Conservation (phyloP, 208 protist species). For the Trypanosoma cruzi region DNA sequence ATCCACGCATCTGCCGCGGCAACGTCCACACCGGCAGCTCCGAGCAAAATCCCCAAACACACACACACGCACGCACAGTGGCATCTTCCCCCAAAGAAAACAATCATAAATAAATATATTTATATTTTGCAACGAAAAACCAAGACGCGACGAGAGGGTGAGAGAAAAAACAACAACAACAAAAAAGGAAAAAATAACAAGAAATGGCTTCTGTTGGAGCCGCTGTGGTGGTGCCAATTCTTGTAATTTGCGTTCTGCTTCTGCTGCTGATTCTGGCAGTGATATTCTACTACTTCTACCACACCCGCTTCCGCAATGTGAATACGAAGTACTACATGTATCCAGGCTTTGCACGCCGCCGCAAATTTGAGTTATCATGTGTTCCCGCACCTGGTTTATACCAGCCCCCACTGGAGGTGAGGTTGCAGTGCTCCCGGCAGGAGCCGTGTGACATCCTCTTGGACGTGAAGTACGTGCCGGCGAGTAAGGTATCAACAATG, state of each 20-base stretch:
- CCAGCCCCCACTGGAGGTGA: conserved; percentile 28
- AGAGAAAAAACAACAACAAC: conserved; percentile 14
- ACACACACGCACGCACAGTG: too few species aligned
- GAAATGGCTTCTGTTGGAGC: conserved; percentile 25
- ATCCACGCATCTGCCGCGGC: too few species aligned
- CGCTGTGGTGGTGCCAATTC: conserved; percentile 56
- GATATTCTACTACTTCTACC: conserved; percentile 25
- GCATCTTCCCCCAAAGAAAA: background rate
- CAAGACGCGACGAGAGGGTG: background rate
- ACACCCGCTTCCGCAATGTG: background rate
- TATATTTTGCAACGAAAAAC: too few species aligned
- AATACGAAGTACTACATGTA: conserved; percentile 3
- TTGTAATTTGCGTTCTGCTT: conserved; percentile 51
- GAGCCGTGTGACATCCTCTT: conserved; percentile 54
- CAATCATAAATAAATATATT: background rate
- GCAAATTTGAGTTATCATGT: conserved; percentile 24
- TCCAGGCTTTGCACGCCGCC: conserved; percentile 28
- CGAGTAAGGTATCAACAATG: background rate
- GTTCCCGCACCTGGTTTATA: conserved; percentile 32
- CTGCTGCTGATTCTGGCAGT: conserved; percentile 48
- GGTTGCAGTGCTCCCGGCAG: conserved; percentile 23
- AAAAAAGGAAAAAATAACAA: background rate
- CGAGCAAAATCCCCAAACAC: background rate
- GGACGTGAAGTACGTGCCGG: conserved; percentile 29
- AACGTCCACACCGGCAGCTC: too few species aligned